phyloP scores from a whole-genome alignment of 1,284 basidiomycete species.

The Gymnopus androsaceus region DNA sequence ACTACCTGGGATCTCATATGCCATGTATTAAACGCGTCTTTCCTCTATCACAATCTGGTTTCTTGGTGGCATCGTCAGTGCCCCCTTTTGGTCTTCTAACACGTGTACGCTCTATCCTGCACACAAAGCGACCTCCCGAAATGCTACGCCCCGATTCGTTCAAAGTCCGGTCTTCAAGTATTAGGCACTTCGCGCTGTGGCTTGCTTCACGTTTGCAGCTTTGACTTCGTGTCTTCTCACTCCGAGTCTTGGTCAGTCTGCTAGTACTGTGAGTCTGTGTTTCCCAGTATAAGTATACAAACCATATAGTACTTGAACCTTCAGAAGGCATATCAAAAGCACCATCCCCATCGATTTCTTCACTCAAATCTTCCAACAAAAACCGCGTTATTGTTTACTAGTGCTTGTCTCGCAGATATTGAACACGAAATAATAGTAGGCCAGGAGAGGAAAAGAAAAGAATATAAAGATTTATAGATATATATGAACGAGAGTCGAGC shows the following conservation, averaged over 20 bases:
- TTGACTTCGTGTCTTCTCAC: not conserved
- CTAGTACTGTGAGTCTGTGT: not conserved
- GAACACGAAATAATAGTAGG: too few species aligned
- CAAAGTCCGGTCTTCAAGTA: not conserved
- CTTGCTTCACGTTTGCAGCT: conserved; percentile 1
- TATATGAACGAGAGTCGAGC: too few species aligned
- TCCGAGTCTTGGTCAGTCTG: not conserved
- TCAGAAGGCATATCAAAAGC: too few species aligned
- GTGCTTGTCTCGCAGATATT: too few species aligned
- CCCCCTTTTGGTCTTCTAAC: not conserved
- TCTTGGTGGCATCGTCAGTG: not conserved
- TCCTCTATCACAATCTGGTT: not conserved
- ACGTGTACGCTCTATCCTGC: not conserved
- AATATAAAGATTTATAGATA: too few species aligned
- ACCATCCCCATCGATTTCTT: too few species aligned
- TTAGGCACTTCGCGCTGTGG: not conserved
- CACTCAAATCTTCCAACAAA: too few species aligned
- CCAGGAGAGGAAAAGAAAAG: too few species aligned
- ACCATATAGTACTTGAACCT: not conserved
- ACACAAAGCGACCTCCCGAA: not conserved
- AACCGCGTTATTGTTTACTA: too few species aligned
- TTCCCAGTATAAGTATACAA: not conserved
- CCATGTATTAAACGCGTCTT: too few species aligned
- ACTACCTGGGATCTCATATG: too few species aligned
- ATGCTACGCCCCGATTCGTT: not conserved